Percentiles rank a stretch among this genome's conserved stretches.
Evolutionary conservation across 2,329 filamentous ascomycete genomes (phyloP).

Genomic region (Drechslerella coelobrocha): DNA sequence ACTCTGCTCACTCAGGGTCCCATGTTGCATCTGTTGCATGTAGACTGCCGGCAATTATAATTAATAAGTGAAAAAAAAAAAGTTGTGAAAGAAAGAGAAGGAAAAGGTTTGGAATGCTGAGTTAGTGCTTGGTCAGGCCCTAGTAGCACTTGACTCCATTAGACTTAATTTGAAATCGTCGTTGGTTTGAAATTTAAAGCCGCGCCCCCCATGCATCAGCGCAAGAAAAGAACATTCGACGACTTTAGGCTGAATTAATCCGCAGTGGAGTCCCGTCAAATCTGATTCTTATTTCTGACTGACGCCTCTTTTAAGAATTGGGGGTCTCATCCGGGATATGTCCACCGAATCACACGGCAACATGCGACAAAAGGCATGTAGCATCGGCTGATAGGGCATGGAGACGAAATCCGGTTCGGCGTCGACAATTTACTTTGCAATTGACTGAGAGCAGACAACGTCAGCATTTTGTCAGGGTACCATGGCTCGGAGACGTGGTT

Average conservation of each 20-base stretch:
- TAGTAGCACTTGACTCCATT: background rate
- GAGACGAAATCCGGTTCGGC: background rate
- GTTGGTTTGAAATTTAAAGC: background rate
- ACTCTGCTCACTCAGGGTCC: background rate
- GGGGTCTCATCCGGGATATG: background rate
- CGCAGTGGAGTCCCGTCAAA: conserved; percentile 10
- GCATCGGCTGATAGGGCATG: background rate
- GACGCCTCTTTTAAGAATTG: background rate
- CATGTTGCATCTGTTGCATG: background rate
- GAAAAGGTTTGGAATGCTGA: background rate
- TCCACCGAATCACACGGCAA: background rate
- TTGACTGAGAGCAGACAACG: background rate
- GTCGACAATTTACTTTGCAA: background rate
- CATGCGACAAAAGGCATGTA: background rate
- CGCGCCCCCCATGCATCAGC: conserved; percentile 26
- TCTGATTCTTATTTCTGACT: conserved; percentile 20
- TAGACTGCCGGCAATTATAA: background rate
- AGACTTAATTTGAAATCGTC: background rate
- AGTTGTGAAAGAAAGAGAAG: background rate
- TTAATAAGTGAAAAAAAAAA: background rate
- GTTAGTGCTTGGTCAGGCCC: background rate
- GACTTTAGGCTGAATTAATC: conserved; percentile 41
- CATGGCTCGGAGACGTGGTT: background rate
- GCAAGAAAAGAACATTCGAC: conserved; percentile 49
- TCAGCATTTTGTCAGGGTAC: background rate